Conservation (phyloP, 176 grass and related monocot genomes). For the Carex myosuroides region DNA sequence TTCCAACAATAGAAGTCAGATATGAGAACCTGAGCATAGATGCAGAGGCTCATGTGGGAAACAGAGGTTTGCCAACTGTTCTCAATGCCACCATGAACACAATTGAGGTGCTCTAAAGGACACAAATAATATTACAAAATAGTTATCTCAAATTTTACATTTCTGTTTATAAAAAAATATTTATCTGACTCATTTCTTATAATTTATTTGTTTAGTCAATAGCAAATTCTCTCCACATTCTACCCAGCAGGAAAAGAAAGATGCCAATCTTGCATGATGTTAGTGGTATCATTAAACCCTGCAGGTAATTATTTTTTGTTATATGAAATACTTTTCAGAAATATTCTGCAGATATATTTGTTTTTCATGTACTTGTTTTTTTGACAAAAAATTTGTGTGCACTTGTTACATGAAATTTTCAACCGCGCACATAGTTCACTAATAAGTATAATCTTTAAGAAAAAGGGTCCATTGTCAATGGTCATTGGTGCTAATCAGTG, state of each 20-base stretch:
- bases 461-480: too few species aligned
- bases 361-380: neutral
- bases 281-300: slow-evolving; percentile 79
- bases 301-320: slow-evolving; percentile 38
- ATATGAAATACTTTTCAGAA: slow-evolving; percentile 1
- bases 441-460: neutral
- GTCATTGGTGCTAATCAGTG: too few species aligned
- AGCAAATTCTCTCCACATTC: slow-evolving; percentile 53
- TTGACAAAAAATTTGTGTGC: neutral
- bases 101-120: slow-evolving; percentile 19
- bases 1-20: slow-evolving; percentile 30
- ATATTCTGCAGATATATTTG: neutral
- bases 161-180: neutral
- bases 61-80: slow-evolving; percentile 18
- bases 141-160: neutral
- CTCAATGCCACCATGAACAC: slow-evolving; percentile 23
- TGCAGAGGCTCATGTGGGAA: slow-evolving; percentile 24
- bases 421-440: neutral
- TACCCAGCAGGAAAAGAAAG: slow-evolving; percentile 54
- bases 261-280: slow-evolving; percentile 81
- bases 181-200: neutral
- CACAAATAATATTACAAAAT: neutral
- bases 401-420: neutral
- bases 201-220: slow-evolving; percentile 30
- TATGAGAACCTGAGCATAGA: slow-evolving; percentile 24